phyloP scores from a whole-genome alignment of 805 yeast species.

The Yamadazyma kitorensis region DNA sequence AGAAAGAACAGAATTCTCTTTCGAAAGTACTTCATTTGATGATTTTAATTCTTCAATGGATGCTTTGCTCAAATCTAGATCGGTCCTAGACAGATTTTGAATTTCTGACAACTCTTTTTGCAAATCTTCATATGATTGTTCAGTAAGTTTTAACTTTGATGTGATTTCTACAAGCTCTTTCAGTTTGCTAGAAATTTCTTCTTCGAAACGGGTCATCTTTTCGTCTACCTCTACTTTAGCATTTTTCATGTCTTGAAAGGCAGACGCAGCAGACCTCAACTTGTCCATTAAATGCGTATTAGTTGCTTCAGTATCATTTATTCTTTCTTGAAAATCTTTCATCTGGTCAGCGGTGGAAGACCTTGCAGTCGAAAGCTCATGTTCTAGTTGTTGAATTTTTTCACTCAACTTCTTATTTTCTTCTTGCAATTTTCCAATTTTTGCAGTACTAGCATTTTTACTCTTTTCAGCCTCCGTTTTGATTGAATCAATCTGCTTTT shows the following conservation, averaged over 20 bases:
- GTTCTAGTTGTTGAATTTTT: slow-evolving; percentile 20
- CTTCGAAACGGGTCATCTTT: slow-evolving; percentile 11
- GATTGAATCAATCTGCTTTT: slow-evolving; percentile 36
- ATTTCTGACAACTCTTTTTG: slow-evolving; percentile 6
- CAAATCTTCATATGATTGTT: slow-evolving; percentile 8
- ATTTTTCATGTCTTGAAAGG: slow-evolving; percentile 29
- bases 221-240: slow-evolving; percentile 17
- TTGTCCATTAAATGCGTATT: slow-evolving; percentile 41
- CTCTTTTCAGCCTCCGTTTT: slow-evolving; percentile 33
- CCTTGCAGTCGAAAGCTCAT: slow-evolving; percentile 19
- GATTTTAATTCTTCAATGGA: slow-evolving; percentile 5
- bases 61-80: slow-evolving; percentile 3
- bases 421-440: slow-evolving; percentile 18
- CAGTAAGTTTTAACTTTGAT: slow-evolving; percentile 8
- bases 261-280: slow-evolving; percentile 36
- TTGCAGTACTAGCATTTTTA: slow-evolving; percentile 19
- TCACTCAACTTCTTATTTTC: slow-evolving; percentile 23
- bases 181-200: slow-evolving; percentile 15
- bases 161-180: slow-evolving; percentile 9
- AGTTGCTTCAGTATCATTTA: slow-evolving; percentile 27
- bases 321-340: slow-evolving; percentile 19
- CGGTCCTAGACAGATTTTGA: slow-evolving; percentile 1
- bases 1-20: background rate
- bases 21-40: background rate
- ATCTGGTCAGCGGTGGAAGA: slow-evolving; percentile 17